Base-by-base conservation (phyloP, 1,284 basidiomycete species). In the Irpex sp. region DNA sequence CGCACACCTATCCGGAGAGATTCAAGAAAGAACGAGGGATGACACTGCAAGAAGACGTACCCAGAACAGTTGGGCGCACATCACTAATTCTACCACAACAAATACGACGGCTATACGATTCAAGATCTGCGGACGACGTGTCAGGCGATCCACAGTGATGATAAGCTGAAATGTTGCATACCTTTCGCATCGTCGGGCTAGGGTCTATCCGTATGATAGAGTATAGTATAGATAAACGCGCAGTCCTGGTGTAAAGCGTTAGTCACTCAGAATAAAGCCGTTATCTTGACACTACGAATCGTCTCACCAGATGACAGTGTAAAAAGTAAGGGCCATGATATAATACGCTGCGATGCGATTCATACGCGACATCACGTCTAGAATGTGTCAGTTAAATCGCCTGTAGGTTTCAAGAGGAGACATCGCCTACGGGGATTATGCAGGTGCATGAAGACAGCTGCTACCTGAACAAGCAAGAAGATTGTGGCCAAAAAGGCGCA, bases 161-260 rank as follows among this genome's bases (percentile, higher is more conserved):
- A n/a, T n/a, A 39, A 31, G 35, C 5, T 13, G 17, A 53, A 21
- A 17, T 17, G 33, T n/a, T 35, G 26, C 63, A 36, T 11, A 61
- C 63, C 63, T 39, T 47, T 36, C 63, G 37, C 19, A 54, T 59
- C 11, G 35, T 31, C 17, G 63, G 63, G 37, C 61, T 64, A 11
- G 75, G 76, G 57, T 78, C 77, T 65, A 82, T 77, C 51, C 81
- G 79, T 58, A 82, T 79, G 60, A 83, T 76, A 4, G 80, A 81
- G 67, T 78, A 80, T 8, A 83, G 71, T 57, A 82, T 81, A 17
- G 80, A 77, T n/a, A 81, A 68, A 9, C 81, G 77, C 0, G 81
- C 75, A 17, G 65, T 64, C 63, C 63, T 64, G 46, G 15, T 9
- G 15, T 39, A 13, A 37, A 46, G 9, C 17, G 21, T 53, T 19